Evolutionary conservation across 345 rosid genomes (phyloP).

Genomic region (Durio zibethinus): DNA sequence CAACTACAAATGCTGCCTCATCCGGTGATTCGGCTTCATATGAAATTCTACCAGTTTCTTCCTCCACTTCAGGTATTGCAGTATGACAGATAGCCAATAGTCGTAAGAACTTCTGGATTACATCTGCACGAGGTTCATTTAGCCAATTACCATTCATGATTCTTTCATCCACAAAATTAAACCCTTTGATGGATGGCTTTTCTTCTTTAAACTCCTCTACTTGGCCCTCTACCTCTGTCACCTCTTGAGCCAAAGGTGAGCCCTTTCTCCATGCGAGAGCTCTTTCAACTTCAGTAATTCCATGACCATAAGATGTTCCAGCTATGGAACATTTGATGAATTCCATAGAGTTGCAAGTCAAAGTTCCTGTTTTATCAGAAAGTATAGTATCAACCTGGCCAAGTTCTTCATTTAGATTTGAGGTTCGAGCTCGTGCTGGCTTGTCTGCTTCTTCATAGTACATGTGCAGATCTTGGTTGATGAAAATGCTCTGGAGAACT

Average conservation of each 20-base stretch:
- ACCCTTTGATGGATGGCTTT: constrained; percentile 61
- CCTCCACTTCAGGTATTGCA: constrained; percentile 85
- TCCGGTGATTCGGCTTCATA: constrained; percentile 99
- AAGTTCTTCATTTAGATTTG: constrained; percentile 97
- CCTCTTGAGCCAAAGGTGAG: constrained; percentile 42
- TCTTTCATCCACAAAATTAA: constrained; percentile 77
- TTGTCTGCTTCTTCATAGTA: constrained; percentile 81
- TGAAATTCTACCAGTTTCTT: constrained; percentile 56
- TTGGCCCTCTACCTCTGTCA: constrained; percentile 26
- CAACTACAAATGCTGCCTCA: constrained; percentile 93
- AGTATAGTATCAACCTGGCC: constrained; percentile 92
- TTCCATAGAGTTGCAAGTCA: constrained; percentile 98
- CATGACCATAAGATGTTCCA: constrained; percentile 78
- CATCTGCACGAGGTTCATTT: constrained; percentile 47
- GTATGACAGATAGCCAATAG: constrained; percentile 91
- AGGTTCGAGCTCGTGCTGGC: constrained; percentile 90
- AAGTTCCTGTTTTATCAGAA: constrained; percentile 91
- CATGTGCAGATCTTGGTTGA: constrained; percentile 78
- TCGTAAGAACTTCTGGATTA: constrained; percentile 59
- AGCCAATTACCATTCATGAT: constrained; percentile 72
- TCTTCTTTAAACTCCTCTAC: constrained; percentile 28
- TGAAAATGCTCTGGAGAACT: constrained; percentile 86
- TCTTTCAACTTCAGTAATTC: constrained; percentile 87
- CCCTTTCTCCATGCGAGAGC: constrained; percentile 71
- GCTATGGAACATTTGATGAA: constrained; percentile 86